phyloP scores from a whole-genome alignment of 768 basidiomycete genomes.

The Chalciporus pseudorubinellus region DNA sequence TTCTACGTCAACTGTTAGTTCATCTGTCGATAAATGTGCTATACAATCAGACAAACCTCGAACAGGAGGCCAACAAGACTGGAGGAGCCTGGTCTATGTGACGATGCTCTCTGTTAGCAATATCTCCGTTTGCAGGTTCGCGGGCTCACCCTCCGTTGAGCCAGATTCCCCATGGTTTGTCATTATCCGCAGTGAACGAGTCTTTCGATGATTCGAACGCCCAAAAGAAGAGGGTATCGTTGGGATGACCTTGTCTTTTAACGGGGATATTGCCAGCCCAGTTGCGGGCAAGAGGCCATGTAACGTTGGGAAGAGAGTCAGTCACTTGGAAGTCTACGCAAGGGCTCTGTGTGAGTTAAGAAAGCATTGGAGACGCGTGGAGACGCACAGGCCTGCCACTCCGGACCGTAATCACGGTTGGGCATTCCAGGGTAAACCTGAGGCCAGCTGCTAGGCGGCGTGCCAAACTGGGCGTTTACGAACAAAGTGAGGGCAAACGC shows the following conservation, averaged over 20 bases:
- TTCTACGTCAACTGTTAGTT: conserved; percentile 42
- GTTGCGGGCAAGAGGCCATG: conserved; percentile 48
- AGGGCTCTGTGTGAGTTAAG: neutral
- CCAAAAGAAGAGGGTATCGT: conserved; percentile 66
- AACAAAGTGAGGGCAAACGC: conserved; percentile 4
- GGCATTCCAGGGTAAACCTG: conserved; percentile 45
- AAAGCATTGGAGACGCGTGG: neutral
- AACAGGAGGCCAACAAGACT: conserved; percentile 63
- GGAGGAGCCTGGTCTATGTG: conserved; percentile 60
- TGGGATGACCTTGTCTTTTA: conserved; percentile 55
- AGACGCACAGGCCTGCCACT: conserved; percentile 62
- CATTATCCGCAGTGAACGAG: conserved; percentile 47
- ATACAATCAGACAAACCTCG: conserved; percentile 44
- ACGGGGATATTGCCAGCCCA: conserved; percentile 68
- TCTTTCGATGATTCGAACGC: conserved; percentile 56
- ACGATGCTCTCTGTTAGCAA: neutral
- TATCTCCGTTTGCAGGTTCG: neutral
- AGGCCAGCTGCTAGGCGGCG: conserved; percentile 35
- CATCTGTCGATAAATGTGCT: neutral
- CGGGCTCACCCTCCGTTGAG: conserved; percentile 62
- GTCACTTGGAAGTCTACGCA: conserved; percentile 59
- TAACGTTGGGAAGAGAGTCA: conserved; percentile 55
- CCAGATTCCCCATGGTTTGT: conserved; percentile 72
- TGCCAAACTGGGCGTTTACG: conserved; percentile 22
- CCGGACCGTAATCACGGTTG: conserved; percentile 46